Evolutionary conservation across 441 rosid species (phyloP).

Genomic region (Capsella rubella): DNA sequence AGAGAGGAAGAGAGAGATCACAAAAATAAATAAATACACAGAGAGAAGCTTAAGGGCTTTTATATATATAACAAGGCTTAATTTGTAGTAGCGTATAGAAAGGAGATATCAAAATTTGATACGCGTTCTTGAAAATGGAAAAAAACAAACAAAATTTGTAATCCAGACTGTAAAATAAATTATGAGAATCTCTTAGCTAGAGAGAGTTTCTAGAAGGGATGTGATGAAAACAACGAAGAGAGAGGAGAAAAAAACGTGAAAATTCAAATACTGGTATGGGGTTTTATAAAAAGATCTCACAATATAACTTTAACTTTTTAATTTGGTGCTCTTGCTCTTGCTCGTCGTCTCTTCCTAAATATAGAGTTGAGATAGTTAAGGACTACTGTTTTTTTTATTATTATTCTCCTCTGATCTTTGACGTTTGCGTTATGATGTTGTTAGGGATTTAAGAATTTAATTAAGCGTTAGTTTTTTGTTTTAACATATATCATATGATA

Average conservation of each 20-base stretch:
- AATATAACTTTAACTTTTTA: background rate
- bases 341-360: too few relatives aligned
- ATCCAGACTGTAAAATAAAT: constrained; percentile 31
- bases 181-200: constrained; percentile 37
- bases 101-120: constrained; percentile 25
- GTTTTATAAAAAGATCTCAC: background rate
- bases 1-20: background rate
- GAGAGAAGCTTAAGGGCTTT: background rate
- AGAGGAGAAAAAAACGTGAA: constrained; percentile 21
- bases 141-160: background rate
- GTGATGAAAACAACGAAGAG: constrained; percentile 36
- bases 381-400: background rate
- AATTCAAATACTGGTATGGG: constrained; percentile 21
- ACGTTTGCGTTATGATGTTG: background rate
- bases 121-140: constrained; percentile 28
- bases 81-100: background rate
- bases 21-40: background rate
- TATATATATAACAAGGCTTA: constrained; percentile 18
- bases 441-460: background rate
- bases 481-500: too few relatives aligned
- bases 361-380: too few relatives aligned
- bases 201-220: constrained; percentile 34
- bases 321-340: background rate
- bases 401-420: background rate
- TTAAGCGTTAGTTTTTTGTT: background rate